These are phyloP conservation scores for Collybia sordida DNA, from an alignment of 768 basidiomycete species.

Conservation along the genomic window DNA sequence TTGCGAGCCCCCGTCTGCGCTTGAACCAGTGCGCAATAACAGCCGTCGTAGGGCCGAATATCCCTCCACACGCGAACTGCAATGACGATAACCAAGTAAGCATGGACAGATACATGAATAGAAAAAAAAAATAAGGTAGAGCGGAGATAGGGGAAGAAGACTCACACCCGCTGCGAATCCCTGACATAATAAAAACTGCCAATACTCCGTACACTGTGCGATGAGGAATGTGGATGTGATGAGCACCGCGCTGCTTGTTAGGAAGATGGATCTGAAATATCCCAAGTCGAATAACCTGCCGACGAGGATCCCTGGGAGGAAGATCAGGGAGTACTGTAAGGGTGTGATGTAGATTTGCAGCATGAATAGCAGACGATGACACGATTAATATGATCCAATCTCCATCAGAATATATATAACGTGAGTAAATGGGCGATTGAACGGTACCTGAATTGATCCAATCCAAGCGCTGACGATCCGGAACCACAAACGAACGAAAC, in stretches of 20 bases:
- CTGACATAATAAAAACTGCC: constrained; percentile 3
- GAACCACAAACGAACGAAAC: too few relatives aligned
- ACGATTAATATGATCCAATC: too few relatives aligned
- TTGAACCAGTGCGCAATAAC: constrained; percentile 3
- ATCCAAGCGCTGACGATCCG: constrained; percentile 83
- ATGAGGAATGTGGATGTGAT: constrained; percentile 1
- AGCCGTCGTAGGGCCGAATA: background rate
- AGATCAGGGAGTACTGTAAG: constrained; percentile 64
- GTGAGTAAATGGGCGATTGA: background rate
- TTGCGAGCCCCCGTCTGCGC: constrained; percentile 35
- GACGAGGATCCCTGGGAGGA: constrained; percentile 58
- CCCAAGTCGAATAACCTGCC: constrained; percentile 37
- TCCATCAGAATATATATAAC: background rate
- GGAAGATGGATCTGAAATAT: background rate
- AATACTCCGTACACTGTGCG: constrained; percentile 1
- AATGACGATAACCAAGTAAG: too few relatives aligned
- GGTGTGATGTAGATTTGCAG: too few relatives aligned
- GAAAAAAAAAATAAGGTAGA: too few relatives aligned
- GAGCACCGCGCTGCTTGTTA: background rate
- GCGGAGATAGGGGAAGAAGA: background rate
- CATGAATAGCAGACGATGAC: too few relatives aligned
- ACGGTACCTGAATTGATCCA: constrained; percentile 67
- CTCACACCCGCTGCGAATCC: constrained; percentile 2
- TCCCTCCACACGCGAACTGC: constrained; percentile 3
- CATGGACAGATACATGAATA: too few relatives aligned